Base-by-base conservation (phyloP, 805 yeast genomes). In the Scheffersomyces amazonensis region DNA sequence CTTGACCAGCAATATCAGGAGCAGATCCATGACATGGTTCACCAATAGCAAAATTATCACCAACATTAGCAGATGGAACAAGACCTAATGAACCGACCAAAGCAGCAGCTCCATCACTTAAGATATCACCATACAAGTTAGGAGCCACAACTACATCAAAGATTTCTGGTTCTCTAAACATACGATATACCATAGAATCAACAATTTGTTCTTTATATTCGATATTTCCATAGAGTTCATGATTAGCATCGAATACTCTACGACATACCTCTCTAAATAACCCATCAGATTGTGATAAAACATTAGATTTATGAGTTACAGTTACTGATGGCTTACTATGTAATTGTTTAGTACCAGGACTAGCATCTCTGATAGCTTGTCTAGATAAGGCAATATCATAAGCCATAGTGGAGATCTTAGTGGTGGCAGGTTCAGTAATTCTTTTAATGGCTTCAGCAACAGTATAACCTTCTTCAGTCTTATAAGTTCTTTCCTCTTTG, bases 1-100 rank as follows among this genome's bases (percentile, higher is more conserved):
- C 93, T 66, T 77, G 82, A 53, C 99, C 99, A 62, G 90, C 96
- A 50, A 93, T 93, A 64, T 93, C 99, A 40, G 99, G 99, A 39
- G 99, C 99, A 40, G 96, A 87, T 45, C 99, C 99, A 69, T 93
- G 99, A 62, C 97, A 90, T 60, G 99, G 99, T 71, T 93, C 99
- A 62, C 99, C 99, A 60, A 93, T 88, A 47, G 95, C 97, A 60
- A 93, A 91, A 61, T 75, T 69, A 60, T 89, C 96, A 56, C 99
- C 99, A 47, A 93, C 99, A 58, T 93, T 93, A 44, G 98, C 98
- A 38, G 95, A 84, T 56, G 99, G 98, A 40, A 93, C 97, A 41
- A 93, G 96, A 60, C 99, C 99, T 48, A 93, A 78, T 21, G 98
- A 91, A 35, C 99, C 99, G 41, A 91, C 96, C 40, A 90, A 76